Evolutionary conservation across 805 yeast genomes (phyloP), one percentile per base, ranked within the genome.

Genomic region (Sugiyamaella floridensis): DNA sequence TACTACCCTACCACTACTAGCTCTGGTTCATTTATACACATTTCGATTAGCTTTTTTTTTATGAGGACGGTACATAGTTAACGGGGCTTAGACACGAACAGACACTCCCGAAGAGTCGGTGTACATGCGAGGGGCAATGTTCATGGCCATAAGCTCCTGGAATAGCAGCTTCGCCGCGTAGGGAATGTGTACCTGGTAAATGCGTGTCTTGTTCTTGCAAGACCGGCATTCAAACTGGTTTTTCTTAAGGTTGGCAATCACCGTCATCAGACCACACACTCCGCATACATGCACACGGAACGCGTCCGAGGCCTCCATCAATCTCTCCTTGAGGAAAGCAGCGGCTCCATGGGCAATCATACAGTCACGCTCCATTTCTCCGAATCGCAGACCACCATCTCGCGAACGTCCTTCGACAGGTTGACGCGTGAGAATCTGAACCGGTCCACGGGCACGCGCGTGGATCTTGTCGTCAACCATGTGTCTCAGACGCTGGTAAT

Each of bases 271-370:
- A 43, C 99, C 99, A 78, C 99, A 93, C 64, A 92, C 82, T 66
- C 98, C 99, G 76, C 99, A 93, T 29, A 93, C 85, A 68, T 93
- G 98, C 43, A 93, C 98, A 72, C 98, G 81, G 78, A 93, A 93
- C 1, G 98, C 97, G 75, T 93, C 99, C 0, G 98, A 92, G 11
- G 97, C 97, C 72, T 93, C 98, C 97, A 93, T 92, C 70, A 93
- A 77, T 70, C 99, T 81, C 75, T 93, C 99, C 72, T 92, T 89
- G 75, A 93, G 80, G 77, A 93, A 92, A 7, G 97, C 95, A 3
- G 99, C 97, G 12, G 97, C 98, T 70, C 99, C 99, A 69, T 93
- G 98, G 1, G 99, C 99, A 77, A 93, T 93, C 97, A 93, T 92
- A 85, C 99, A 93, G 79, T 93, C 99, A 77, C 99, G 88, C 75